Conservation (phyloP, 176 grass and related monocot species). For the Carex littledalei region DNA sequence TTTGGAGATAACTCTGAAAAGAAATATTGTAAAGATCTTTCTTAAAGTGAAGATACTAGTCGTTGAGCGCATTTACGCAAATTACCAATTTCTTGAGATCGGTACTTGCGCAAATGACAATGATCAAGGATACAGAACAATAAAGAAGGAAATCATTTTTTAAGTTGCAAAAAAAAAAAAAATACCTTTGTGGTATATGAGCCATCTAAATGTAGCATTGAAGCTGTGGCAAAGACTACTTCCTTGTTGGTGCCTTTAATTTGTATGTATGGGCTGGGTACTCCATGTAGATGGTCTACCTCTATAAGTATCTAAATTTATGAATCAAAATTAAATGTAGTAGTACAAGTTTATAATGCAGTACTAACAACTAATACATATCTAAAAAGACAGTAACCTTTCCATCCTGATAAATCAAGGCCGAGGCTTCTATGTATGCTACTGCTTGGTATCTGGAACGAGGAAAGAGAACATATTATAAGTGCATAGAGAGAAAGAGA, state of each 20-base stretch:
- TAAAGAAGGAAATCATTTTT: neutral
- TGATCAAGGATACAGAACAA: neutral
- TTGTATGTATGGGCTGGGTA: conserved; percentile 69
- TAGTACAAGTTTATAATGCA: neutral
- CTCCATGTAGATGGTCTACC: conserved; percentile 92
- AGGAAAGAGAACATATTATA: conserved; percentile 53
- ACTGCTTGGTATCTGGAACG: conserved; percentile 85
- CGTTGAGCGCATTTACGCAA: neutral
- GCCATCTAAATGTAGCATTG: conserved; percentile 73
- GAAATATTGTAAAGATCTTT: neutral
- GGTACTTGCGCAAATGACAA: neutral
- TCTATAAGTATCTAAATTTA: conserved; percentile 85
- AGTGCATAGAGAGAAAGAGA: conserved; percentile 41
- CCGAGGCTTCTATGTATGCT: conserved; percentile 99
- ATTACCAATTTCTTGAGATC: neutral
- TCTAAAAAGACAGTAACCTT: conserved; percentile 48
- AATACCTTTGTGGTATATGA: conserved; percentile 95
- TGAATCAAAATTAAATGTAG: neutral
- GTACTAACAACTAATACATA: neutral
- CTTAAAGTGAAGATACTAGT: neutral
- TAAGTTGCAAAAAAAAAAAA: neutral
- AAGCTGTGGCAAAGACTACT: conserved; percentile 65
- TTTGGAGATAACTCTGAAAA: conserved; percentile 91
- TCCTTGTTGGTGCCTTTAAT: conserved; percentile 98
- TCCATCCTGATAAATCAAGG: conserved; percentile 89